Conservation (phyloP, 768 basidiomycete genomes). For the Rhodosporidiobolus sp. region DNA sequence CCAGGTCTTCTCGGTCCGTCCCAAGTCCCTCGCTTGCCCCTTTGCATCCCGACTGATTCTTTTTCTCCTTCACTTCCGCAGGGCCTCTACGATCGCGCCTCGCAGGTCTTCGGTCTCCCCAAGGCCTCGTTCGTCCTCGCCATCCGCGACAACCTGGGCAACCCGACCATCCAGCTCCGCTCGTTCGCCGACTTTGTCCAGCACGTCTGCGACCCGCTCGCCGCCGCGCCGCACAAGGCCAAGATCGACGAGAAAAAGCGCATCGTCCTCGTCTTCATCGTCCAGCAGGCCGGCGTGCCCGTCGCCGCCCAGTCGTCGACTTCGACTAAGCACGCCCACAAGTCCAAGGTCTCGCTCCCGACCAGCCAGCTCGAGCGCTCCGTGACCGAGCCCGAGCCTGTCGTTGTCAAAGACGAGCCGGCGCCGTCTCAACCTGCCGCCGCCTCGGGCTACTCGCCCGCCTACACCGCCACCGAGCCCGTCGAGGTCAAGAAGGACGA, state of each 20-base stretch:
- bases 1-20: conserved; percentile 25
- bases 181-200: conserved; percentile 12
- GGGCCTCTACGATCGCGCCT: conserved; percentile 36
- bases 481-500: background rate
- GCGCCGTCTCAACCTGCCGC: background rate
- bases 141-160: conserved; percentile 14
- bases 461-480: conserved; percentile 3
- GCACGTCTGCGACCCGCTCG: conserved; percentile 20
- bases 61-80: background rate
- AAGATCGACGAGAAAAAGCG: conserved; percentile 36
- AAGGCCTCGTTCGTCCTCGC: conserved; percentile 20
- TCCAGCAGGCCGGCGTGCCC: conserved; percentile 3
- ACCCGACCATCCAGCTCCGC: conserved; percentile 18
- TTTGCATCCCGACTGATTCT: background rate
- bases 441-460: conserved; percentile 2
- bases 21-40: background rate
- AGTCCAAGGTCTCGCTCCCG: background rate
- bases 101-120: conserved; percentile 24
- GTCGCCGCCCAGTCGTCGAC: background rate
- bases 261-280: conserved; percentile 36
- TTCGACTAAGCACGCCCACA: background rate
- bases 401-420: too few relatives aligned
- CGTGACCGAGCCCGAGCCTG: too few relatives aligned
- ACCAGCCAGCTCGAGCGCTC: too few relatives aligned
- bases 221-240: background rate